Evolutionary conservation across 2,329 filamentous ascomycete genomes (phyloP).

Genomic region (Apiospora aurea): DNA sequence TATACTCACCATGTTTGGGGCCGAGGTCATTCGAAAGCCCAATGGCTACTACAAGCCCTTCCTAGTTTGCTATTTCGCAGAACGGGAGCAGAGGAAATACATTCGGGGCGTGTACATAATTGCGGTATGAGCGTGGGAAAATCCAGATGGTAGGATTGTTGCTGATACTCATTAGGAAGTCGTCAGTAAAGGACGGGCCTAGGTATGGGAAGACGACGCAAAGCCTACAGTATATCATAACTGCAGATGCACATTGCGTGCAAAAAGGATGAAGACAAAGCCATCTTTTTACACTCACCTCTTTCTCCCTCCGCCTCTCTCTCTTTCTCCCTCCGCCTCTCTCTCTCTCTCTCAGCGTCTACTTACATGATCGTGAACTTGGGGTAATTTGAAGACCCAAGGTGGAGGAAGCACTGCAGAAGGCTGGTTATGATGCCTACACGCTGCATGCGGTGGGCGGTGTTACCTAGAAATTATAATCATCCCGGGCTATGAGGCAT

Average conservation of each 20-base stretch:
- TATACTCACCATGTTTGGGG: slow-evolving; percentile 17
- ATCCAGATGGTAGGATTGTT: neutral
- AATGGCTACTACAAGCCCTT: slow-evolving; percentile 4
- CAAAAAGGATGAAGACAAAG: neutral
- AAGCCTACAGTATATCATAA: neutral
- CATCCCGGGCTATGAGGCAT: no score
- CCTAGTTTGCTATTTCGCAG: neutral
- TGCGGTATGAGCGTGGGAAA: neutral
- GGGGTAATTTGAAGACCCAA: neutral
- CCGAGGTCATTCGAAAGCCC: neutral
- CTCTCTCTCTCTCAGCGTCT: neutral
- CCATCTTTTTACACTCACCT: neutral
- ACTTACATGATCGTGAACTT: neutral
- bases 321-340: neutral
- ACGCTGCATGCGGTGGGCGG: no score
- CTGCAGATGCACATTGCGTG: neutral
- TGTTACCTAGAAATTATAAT: no score
- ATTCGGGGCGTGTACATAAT: neutral
- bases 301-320: neutral
- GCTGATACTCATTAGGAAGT: neutral
- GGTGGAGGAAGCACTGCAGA: neutral
- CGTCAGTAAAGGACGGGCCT: neutral
- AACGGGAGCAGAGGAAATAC: neutral
- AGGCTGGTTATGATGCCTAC: neutral
- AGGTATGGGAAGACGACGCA: neutral